Conservation (phyloP, 805 yeast genomes). For the Candida sphagnicola region DNA sequence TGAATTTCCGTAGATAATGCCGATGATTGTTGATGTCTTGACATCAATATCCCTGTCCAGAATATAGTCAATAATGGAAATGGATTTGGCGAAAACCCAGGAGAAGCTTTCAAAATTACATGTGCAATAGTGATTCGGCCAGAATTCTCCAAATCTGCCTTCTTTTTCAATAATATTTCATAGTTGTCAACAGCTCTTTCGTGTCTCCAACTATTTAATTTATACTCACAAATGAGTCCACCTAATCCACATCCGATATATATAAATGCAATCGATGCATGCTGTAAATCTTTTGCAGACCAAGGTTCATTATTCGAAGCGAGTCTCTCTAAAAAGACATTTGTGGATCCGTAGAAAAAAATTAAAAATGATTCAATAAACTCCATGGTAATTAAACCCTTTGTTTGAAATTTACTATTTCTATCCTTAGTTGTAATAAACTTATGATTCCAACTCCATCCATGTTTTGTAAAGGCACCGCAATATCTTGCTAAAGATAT, state of each 20-base stretch:
- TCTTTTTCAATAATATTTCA: slow-evolving; percentile 2
- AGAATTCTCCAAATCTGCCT: slow-evolving; percentile 6
- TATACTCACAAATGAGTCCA: slow-evolving; percentile 78
- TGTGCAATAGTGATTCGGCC: slow-evolving; percentile 5
- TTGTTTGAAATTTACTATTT: slow-evolving; percentile 30
- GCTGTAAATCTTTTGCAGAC: slow-evolving; percentile 57
- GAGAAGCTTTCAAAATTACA: slow-evolving; percentile 39
- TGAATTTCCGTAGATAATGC: slow-evolving; percentile 75
- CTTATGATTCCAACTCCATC: slow-evolving; percentile 85
- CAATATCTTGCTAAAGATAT: slow-evolving; percentile 81
- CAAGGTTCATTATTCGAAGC: slow-evolving; percentile 67
- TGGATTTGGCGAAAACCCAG: slow-evolving; percentile 88
- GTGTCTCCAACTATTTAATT: slow-evolving; percentile 58
- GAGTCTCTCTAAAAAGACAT: slow-evolving; percentile 86
- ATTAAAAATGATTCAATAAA: slow-evolving; percentile 75
- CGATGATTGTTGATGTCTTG: slow-evolving; percentile 87
- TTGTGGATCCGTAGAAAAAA: slow-evolving; percentile 84
- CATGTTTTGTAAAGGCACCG: slow-evolving; percentile 71
- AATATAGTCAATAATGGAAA: slow-evolving; percentile 90
- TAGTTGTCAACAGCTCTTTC: slow-evolving; percentile 20
- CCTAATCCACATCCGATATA: slow-evolving; percentile 89
- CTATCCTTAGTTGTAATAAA: slow-evolving; percentile 23
- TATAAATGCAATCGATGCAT: slow-evolving; percentile 33
- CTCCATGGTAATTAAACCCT: slow-evolving; percentile 71
- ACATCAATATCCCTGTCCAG: slow-evolving; percentile 97